phyloP scores from a whole-genome alignment of 1,139 yeast species.

The Suhomyces yuchorum region DNA sequence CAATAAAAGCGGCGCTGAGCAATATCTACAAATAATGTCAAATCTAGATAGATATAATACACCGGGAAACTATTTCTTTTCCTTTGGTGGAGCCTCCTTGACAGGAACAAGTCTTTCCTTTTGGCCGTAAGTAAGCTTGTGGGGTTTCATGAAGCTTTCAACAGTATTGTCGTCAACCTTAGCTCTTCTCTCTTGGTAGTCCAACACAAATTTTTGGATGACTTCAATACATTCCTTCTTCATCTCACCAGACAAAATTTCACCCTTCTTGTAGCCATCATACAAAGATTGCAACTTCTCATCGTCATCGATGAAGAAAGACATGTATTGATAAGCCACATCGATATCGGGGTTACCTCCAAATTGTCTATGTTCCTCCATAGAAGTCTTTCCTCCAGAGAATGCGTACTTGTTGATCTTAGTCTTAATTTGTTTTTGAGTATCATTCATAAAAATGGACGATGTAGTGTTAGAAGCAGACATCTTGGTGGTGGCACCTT shows the following conservation, averaged over 20 bases:
- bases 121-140: constrained; percentile 73
- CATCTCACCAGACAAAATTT: constrained; percentile 88
- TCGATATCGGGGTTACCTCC: constrained; percentile 98
- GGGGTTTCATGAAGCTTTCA: constrained; percentile 79
- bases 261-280: constrained; percentile 75
- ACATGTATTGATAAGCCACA: constrained; percentile 89
- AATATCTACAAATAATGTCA: not conserved
- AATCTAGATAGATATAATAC: not conserved
- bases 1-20: not conserved
- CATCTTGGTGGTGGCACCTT: constrained; percentile 97
- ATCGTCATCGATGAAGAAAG: constrained; percentile 89
- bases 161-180: constrained; percentile 67
- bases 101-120: constrained; percentile 71
- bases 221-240: constrained; percentile 83
- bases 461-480: constrained; percentile 83
- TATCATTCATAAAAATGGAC: constrained; percentile 93
- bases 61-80: constrained; percentile 1
- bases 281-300: constrained; percentile 66
- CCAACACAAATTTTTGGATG: constrained; percentile 74
- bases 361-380: constrained; percentile 83
- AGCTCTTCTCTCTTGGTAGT: constrained; percentile 78
- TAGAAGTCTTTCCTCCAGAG: constrained; percentile 87
- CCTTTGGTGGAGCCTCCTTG: constrained; percentile 34
- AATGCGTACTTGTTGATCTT: constrained; percentile 96
- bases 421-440: constrained; percentile 87